These are phyloP conservation scores for Flaveria brownii DNA, from an alignment of 129 eudicot species.

Conservation along the genomic window DNA sequence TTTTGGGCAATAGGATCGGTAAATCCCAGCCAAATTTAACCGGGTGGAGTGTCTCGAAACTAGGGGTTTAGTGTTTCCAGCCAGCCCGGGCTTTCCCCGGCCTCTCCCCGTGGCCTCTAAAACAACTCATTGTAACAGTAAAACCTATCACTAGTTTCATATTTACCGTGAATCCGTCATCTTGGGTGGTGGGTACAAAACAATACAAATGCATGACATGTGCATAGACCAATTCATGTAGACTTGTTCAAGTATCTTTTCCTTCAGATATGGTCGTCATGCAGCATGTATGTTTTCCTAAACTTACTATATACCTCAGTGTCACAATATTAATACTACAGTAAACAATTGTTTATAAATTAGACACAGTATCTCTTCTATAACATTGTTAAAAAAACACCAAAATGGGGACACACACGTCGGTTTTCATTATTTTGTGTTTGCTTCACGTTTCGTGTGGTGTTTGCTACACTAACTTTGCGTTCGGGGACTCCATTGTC, in stretches of 20 bases:
- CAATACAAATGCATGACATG: conserved; percentile 24
- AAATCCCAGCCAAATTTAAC: no score
- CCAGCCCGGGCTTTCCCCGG: no score
- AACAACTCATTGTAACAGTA: no score
- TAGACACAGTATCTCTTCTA: not conserved
- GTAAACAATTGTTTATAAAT: conserved; percentile 13
- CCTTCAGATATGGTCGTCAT: conserved; percentile 41
- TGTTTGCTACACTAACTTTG: conserved; percentile 40
- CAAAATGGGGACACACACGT: conserved; percentile 11
- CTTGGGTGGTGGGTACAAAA: conserved; percentile 12
- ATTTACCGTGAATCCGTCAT: conserved; percentile 18
- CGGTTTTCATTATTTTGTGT: conserved; percentile 7
- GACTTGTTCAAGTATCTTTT: conserved; percentile 43
- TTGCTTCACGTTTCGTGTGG: conserved; percentile 30
- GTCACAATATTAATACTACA: not conserved
- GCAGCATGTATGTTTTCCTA: conserved; percentile 32
- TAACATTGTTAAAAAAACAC: not conserved
- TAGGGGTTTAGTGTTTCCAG: no score
- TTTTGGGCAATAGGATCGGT: no score
- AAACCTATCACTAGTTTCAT: not conserved
- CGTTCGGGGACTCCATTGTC: conserved; percentile 65
- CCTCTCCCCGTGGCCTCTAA: no score
- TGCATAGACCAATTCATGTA: conserved; percentile 39
- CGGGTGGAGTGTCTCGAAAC: no score
- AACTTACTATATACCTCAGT: conserved; percentile 24